Evolutionary conservation across 345 rosid genomes (phyloP).

Genomic region (Salix dunnii): DNA sequence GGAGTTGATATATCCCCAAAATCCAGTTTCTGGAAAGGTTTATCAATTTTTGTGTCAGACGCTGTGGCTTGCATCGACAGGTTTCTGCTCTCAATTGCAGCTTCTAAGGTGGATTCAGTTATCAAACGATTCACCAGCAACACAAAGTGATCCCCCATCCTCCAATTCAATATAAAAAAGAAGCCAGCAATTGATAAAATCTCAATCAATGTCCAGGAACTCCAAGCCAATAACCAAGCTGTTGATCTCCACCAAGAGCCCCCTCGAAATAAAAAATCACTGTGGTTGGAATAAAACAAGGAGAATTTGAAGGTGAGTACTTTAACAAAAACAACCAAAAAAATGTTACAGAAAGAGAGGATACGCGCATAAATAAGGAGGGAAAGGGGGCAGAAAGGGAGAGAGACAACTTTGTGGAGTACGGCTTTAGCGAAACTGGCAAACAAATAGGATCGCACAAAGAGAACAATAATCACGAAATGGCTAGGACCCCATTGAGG

Average conservation of each 20-base stretch:
- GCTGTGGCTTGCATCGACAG: conserved; percentile 38
- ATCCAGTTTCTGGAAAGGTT: conserved; percentile 30
- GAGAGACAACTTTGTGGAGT: background rate
- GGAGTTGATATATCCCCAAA: conserved; percentile 41
- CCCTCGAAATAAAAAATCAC: conserved; percentile 18
- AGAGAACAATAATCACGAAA: conserved; percentile 9
- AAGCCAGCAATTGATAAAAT: background rate
- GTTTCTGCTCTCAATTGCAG: conserved; percentile 76
- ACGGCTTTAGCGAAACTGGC: conserved; percentile 12
- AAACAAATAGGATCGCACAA: background rate
- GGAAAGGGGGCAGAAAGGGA: background rate
- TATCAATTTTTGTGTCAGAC: conserved; percentile 30
- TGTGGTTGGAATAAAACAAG: background rate
- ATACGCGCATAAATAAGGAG: background rate
- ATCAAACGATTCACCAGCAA: conserved; percentile 77
- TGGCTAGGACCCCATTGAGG: conserved; percentile 25
- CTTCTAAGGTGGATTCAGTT: conserved; percentile 76
- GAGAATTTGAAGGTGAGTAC: background rate
- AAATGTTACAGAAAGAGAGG: background rate
- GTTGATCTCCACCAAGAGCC: conserved; percentile 20
- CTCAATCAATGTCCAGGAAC: background rate
- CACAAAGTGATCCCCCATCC: conserved; percentile 96
- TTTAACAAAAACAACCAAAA: conserved; percentile 6
- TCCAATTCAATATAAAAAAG: background rate
- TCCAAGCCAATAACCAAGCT: conserved; percentile 14